phyloP scores from a whole-genome alignment of 352 stramenopile genomes.

The Pythium phragmiticola region DNA sequence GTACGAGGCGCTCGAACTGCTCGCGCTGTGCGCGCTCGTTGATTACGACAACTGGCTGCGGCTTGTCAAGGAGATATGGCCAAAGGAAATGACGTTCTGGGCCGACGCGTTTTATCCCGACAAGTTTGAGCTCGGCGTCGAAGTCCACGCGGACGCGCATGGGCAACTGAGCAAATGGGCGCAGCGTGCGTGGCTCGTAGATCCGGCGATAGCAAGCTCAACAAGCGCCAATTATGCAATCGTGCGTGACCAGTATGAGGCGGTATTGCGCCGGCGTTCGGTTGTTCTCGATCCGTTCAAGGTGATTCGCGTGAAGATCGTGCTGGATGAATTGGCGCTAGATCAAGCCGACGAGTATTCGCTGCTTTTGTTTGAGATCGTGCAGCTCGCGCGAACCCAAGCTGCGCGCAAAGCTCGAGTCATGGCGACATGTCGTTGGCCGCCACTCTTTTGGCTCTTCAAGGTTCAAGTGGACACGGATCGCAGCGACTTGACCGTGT shows the following conservation, averaged over 20 bases:
- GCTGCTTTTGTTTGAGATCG: not conserved
- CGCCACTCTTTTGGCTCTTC: too few relatives aligned
- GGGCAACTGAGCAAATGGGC: not conserved
- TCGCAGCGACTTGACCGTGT: too few relatives aligned
- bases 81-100: not conserved
- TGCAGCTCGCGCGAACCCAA: not conserved
- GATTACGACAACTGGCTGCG: constrained; percentile 3
- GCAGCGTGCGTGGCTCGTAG: not conserved
- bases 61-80: not conserved
- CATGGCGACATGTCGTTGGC: not conserved
- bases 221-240: too few relatives aligned
- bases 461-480: too few relatives aligned
- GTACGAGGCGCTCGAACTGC: constrained; percentile 9
- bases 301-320: not conserved
- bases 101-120: not conserved
- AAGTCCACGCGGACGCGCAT: not conserved
- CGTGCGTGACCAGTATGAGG: not conserved
- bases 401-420: not conserved
- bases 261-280: not conserved
- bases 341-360: not conserved
- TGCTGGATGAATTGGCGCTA: not conserved
- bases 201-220: too few relatives aligned
- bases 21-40: constrained; percentile 3
- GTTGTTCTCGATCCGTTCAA: too few relatives aligned
- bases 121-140: not conserved